phyloP scores from a whole-genome alignment of 306 rosid species.

The Vicia sativa region DNA sequence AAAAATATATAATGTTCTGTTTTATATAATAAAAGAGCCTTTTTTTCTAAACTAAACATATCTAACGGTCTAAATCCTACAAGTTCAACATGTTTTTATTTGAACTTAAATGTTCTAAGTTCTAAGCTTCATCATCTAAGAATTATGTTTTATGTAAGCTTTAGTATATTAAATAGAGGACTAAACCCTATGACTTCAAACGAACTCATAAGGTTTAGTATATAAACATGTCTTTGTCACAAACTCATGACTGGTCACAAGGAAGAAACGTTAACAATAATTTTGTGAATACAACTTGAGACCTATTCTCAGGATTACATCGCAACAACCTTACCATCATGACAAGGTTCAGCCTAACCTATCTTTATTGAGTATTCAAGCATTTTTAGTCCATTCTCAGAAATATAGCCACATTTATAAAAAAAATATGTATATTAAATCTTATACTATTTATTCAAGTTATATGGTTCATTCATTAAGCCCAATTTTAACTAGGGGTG shows the following conservation, averaged over 20 bases:
- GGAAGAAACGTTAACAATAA: neutral
- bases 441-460: too few species aligned
- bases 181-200: too few species aligned
- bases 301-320: neutral
- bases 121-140: too few species aligned
- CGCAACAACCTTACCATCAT: neutral
- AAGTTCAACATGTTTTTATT: too few species aligned
- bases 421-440: neutral
- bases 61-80: too few species aligned
- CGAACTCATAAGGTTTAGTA: too few species aligned
- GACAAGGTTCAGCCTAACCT: slow-evolving; percentile 12
- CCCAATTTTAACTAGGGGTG: neutral
- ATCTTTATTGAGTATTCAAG: neutral
- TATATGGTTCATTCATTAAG: neutral
- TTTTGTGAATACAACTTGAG: neutral
- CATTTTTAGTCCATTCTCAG: neutral
- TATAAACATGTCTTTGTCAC: neutral
- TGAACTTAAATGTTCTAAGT: too few species aligned
- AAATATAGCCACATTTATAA: neutral
- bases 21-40: too few species aligned
- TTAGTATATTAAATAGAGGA: too few species aligned
- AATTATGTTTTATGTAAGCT: too few species aligned
- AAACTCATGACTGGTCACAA: neutral
- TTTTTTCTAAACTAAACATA: too few species aligned
- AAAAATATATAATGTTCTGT: neutral